phyloP scores from a whole-genome alignment of 352 stramenopile genomes.

The Globisporangium barbulae region DNA sequence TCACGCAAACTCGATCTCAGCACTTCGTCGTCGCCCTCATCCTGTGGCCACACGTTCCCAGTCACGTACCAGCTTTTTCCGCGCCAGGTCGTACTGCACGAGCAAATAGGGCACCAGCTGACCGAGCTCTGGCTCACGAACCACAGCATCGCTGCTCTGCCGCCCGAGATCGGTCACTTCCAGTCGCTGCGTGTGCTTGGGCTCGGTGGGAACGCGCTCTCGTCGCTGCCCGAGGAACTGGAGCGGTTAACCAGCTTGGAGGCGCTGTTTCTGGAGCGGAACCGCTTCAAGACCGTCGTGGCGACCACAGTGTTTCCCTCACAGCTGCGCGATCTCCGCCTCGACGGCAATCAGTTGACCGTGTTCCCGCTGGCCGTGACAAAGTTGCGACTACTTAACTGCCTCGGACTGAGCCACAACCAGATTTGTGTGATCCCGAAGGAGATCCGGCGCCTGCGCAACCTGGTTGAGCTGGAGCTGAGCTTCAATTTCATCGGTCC shows the following conservation, averaged over 20 bases:
- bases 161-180: constrained; percentile 43
- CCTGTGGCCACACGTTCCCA: not conserved
- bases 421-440: constrained; percentile 32
- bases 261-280: constrained; percentile 63
- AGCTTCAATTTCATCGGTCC: constrained; percentile 56
- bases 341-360: constrained; percentile 51
- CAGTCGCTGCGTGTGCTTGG: constrained; percentile 51
- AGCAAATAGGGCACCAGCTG: constrained; percentile 31
- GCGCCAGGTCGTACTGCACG: constrained; percentile 29
- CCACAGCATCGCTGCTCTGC: constrained; percentile 37
- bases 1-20: constrained; percentile 44
- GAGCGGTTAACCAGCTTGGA: constrained; percentile 34
- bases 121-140: constrained; percentile 70
- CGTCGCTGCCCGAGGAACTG: constrained; percentile 42
- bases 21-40: constrained; percentile 8
- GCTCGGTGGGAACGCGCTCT: constrained; percentile 53
- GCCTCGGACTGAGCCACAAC: constrained; percentile 61
- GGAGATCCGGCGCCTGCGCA: constrained; percentile 48
- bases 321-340: constrained; percentile 40
- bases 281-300: constrained; percentile 38
- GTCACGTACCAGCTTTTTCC: constrained; percentile 39
- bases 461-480: constrained; percentile 65
- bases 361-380: constrained; percentile 51
- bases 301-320: constrained; percentile 31
- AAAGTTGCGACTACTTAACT: constrained; percentile 48